phyloP scores from a whole-genome alignment of 768 basidiomycete genomes.

The Leucogyrophana mollusca region DNA sequence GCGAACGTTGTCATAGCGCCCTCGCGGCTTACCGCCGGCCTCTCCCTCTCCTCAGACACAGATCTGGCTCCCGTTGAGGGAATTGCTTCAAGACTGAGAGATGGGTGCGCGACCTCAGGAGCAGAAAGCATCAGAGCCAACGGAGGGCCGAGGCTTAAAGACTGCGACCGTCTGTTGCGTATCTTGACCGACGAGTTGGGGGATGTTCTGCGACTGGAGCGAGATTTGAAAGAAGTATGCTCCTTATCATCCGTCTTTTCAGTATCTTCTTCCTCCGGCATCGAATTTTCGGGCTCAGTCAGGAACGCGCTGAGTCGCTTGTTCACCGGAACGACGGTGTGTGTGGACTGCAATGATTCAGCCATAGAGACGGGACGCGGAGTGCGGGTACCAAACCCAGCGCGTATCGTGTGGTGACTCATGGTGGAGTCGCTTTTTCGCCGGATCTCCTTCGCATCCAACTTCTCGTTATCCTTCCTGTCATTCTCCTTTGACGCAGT shows the following conservation, averaged over 20 bases:
- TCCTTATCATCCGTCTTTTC: constrained; percentile 1
- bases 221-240: constrained; percentile 15
- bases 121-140: constrained; percentile 27
- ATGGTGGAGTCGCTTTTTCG: constrained; percentile 83
- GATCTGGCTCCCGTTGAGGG: constrained; percentile 27
- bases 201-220: constrained; percentile 28
- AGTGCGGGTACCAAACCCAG: constrained; percentile 46
- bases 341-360: constrained; percentile 71
- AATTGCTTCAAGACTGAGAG: constrained; percentile 30
- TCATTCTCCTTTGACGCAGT: constrained; percentile 20
- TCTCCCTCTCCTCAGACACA: constrained; percentile 30
- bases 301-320: constrained; percentile 69
- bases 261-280: constrained; percentile 59
- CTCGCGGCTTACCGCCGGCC: constrained; percentile 40
- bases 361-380: constrained; percentile 78
- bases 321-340: constrained; percentile 66
- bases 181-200: constrained; percentile 46
- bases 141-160: constrained; percentile 49
- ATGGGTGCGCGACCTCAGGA: constrained; percentile 22
- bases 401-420: constrained; percentile 70
- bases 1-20: constrained; percentile 43
- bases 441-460: constrained; percentile 66
- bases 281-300: constrained; percentile 64
- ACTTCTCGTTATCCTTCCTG: constrained; percentile 30
- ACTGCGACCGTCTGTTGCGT: constrained; percentile 63